These are phyloP conservation scores for Psophocarpus tetragonolobus DNA, from an alignment of 306 rosid species.

Conservation along the genomic window DNA sequence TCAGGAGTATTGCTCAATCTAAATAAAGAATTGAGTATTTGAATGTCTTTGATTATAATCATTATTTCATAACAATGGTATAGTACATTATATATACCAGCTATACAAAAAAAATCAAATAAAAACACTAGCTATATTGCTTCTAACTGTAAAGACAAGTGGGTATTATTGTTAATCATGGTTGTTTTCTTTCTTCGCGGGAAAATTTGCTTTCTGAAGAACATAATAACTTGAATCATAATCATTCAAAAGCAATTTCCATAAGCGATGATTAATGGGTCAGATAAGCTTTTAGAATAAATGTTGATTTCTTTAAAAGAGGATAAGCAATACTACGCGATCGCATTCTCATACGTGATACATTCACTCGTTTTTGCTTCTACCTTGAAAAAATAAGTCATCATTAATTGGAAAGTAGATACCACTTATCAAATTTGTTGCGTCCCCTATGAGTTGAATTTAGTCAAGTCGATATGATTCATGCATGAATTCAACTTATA, in stretches of 20 bases:
- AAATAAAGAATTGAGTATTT: neutral
- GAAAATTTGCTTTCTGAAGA: neutral
- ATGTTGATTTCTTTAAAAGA: neutral
- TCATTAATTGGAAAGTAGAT: neutral
- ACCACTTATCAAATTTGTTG: neutral
- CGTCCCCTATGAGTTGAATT: neutral
- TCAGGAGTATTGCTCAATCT: too few relatives aligned
- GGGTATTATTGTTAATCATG: neutral
- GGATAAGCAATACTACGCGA: neutral
- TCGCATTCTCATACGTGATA: neutral
- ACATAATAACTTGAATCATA: slow-evolving; percentile 2
- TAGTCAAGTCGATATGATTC: neutral
- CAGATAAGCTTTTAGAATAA: neutral
- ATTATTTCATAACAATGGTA: too few relatives aligned
- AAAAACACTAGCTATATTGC: too few relatives aligned
- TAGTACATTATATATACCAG: too few relatives aligned
- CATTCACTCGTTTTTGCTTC: neutral
- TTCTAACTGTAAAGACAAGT: neutral
- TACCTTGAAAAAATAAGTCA: neutral
- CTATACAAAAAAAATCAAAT: too few relatives aligned
- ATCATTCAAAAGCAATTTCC: neutral
- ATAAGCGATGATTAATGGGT: neutral
- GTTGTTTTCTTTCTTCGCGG: neutral
- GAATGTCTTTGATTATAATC: too few relatives aligned
- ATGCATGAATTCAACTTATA: neutral